phyloP scores from a whole-genome alignment of 2,329 filamentous ascomycete species.

The Colletotrichum zoysiae region DNA sequence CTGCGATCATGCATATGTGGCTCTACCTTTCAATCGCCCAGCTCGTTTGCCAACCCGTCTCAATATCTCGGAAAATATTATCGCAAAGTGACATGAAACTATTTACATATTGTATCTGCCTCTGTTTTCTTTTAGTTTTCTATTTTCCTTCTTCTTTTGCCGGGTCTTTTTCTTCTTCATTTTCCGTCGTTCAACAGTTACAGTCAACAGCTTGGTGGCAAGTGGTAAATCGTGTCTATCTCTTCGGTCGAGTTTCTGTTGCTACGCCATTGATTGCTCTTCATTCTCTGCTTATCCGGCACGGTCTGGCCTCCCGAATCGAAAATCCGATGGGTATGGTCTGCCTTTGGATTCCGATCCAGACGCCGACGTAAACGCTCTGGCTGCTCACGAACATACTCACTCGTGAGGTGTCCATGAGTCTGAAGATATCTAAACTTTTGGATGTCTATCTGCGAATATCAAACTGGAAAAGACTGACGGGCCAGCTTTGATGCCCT shows the following conservation, averaged over 20 bases:
- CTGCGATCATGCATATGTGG: constrained; percentile 3
- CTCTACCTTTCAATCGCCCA: not conserved
- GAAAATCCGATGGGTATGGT: not conserved
- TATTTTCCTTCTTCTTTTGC: too few relatives aligned
- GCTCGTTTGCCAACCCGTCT: not conserved
- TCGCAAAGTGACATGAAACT: not conserved
- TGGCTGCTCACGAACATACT: not conserved
- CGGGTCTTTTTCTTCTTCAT: not conserved
- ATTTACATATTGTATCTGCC: not conserved
- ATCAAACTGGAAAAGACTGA: constrained; percentile 38
- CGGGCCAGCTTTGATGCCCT: constrained; percentile 19
- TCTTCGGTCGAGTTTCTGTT: not conserved
- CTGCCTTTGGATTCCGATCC: not conserved
- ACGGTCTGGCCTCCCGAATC: not conserved
- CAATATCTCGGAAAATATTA: not conserved
- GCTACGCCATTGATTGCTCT: too few relatives aligned
- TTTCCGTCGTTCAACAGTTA: not conserved
- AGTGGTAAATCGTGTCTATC: not conserved
- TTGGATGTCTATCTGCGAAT: constrained; percentile 37
- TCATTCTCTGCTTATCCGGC: not conserved
- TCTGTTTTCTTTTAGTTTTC: not conserved
- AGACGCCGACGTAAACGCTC: too few relatives aligned
- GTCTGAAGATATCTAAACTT: constrained; percentile 28
- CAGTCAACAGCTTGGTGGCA: not conserved
- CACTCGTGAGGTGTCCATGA: not conserved